Evolutionary conservation across 2,329 filamentous ascomycete species (phyloP).

Genomic region (Teratosphaeria nubilosa): DNA sequence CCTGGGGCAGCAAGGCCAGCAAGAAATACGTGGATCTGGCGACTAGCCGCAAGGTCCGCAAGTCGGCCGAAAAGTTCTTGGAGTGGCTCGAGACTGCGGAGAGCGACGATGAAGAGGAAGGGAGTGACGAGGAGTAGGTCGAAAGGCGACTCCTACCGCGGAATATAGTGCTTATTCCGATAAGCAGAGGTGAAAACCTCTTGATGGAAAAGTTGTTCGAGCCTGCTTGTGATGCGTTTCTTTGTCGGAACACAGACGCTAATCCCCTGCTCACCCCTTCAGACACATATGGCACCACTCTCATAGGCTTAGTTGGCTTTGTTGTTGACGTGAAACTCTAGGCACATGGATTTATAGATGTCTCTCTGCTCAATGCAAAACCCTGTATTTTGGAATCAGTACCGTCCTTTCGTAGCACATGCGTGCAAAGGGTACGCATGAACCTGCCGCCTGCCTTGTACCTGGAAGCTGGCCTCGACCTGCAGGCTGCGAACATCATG

Average conservation of each 20-base stretch:
- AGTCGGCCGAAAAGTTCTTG: conserved; percentile 87
- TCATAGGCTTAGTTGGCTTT: not conserved
- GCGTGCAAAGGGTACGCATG: not conserved
- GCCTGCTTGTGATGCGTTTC: not conserved
- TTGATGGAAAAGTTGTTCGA: not conserved
- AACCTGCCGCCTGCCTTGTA: not conserved
- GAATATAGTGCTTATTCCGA: not conserved
- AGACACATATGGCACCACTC: not conserved
- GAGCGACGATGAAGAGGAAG: conserved; percentile 18
- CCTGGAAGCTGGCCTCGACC: too few species aligned
- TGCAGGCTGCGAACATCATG: too few species aligned
- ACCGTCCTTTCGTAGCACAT: not conserved
- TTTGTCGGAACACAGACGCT: not conserved
- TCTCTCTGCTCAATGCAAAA: not conserved
- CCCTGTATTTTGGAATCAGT: not conserved
- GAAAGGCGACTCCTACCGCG: not conserved
- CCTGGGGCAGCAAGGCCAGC: conserved; percentile 90
- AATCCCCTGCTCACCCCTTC: not conserved
- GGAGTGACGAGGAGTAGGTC: conserved; percentile 11
- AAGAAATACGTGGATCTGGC: conserved; percentile 93
- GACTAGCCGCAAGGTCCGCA: conserved; percentile 89
- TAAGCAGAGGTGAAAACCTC: not conserved
- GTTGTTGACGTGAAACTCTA: not conserved
- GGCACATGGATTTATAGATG: not conserved
- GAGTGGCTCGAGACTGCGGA: conserved; percentile 45